Base-by-base conservation (phyloP, 768 basidiomycete species). In the Mycena indigotica region DNA sequence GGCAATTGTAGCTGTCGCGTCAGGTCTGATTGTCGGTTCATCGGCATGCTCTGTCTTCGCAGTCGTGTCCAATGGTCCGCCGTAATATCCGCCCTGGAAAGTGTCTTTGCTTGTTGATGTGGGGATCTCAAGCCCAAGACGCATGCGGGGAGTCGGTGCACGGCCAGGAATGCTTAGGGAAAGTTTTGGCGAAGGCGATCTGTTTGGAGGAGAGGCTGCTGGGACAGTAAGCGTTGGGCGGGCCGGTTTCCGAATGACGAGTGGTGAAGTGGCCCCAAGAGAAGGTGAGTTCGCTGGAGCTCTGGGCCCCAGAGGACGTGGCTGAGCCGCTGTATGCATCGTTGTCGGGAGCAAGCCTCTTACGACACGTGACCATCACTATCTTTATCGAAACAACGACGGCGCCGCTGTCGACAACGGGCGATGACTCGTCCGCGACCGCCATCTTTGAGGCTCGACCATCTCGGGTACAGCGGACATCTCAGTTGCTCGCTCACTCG, bases 21-120 rank as follows among this genome's bases (percentile, higher is more conserved):
- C 56, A 8, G 80, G 81, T 29, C 75, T 75, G 54, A 82, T 80
- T 5, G 81, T 82, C 63, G 65, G 72, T 46, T 77, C 77, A 28
- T 79, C 79, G 44, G 61, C 64, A 58, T 65, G 62, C 24, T 66
- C 71, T 5, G 65, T 64, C 48, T 50, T 54, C 66, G 56, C 66
- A 54, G 53, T 66, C 52, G 5, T 63, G 63, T 48, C 66, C 69
- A 23, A 62, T 8, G 77, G 77, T 45, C 79, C 80, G 55, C 78
- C 77, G 56, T 77, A 77, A 62, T 81, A 81, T 50, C 70, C 73
- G 52, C 59, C 56, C 70, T 73, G 49, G 72, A 74, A 23, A 70
- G 62, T 66, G 16, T 73, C 73, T 5, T 62, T 67, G 50, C 52
- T 62, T 51, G 64, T 60, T 56, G 60, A 64, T 5, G 55, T 39